A percentile compares a stretch with the other conserved stretches of the same genome.
Evolutionary conservation across 2,329 filamentous ascomycete species (phyloP).

Genomic region (Diaporthe vexans): DNA sequence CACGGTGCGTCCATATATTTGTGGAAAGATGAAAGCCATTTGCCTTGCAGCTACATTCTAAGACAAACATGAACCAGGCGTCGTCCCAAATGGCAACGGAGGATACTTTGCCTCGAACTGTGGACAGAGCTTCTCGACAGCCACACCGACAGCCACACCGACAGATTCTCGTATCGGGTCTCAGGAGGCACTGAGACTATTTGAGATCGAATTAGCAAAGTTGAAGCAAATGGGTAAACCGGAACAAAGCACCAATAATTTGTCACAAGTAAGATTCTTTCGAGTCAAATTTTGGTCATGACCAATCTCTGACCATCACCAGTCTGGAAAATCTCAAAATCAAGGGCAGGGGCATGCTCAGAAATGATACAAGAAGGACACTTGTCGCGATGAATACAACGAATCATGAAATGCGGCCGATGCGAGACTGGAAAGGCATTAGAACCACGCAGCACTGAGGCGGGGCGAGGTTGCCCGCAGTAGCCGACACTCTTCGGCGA

Average conservation of each 20-base stretch:
- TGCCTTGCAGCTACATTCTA: background rate
- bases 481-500: background rate
- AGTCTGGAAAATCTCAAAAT: background rate
- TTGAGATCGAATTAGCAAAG: constrained; percentile 14
- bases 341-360: background rate
- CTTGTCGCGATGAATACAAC: no score
- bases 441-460: no score
- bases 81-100: background rate
- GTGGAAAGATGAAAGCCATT: background rate
- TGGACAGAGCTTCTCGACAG: background rate
- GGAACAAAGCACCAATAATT: background rate
- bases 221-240: constrained; percentile 18
- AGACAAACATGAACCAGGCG: background rate
- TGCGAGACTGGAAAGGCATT: background rate
- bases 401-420: background rate
- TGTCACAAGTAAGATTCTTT: background rate
- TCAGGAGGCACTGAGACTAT: constrained; percentile 6
- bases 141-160: no score
- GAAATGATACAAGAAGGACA: background rate
- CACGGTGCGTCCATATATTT: background rate
- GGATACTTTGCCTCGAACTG: background rate
- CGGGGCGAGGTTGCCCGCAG: background rate
- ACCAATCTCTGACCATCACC: background rate
- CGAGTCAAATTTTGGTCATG: rapidly evolving
- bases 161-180: constrained; percentile 6